Base-by-base conservation (phyloP, 1,139 yeast species). In the Yamadazyma blattariae region DNA sequence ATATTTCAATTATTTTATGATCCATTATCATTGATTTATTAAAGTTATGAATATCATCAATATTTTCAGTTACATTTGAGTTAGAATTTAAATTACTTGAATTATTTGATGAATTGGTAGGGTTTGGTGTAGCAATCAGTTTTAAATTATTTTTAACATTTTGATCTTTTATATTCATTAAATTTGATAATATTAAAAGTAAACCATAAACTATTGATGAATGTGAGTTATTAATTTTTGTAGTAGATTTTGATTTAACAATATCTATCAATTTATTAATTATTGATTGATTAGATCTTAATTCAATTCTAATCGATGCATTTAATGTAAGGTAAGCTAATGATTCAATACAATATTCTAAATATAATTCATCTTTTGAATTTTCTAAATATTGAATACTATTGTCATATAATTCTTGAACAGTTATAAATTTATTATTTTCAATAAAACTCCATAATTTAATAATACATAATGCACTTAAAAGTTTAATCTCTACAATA, bases 321-420 rank as follows among this genome's bases (percentile, higher is more conserved):
- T 64, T 68, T 25, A 74, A 54, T 1, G 74, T 61, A 17, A 75
- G 46, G 38, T 71, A 73, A 12, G 79, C 75, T 31, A 75, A 47
- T 1, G 74, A 73, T 51, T 75, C 81, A 18, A 72, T 47, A 11
- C 59, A 41, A 30, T 51, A 49, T 25, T 56, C 66, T 15, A 35
- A 18, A 12, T 32, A 24, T 4, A 24, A 26, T 16, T 33, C 35
- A 7, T 34, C 29, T 2, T 34, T 25, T 12, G 23, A 16, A 17
- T 17, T 17, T 13, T 25, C 15, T 34, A 62, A 32, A 33, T 54
- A 52, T 2, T 46, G 34, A 2, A 54, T 36, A 10, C 55, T 32
- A 3, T 48, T 44, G 12, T 51, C 48, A 11, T 49, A 50, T 14
- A 67, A 34, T 11, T 48, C 42, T 5, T 47, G 44, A 15, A 61